These are phyloP conservation scores for Xylariomycetidae sp. DNA, from an alignment of 2,329 filamentous ascomycete species.

Conservation along the genomic window DNA sequence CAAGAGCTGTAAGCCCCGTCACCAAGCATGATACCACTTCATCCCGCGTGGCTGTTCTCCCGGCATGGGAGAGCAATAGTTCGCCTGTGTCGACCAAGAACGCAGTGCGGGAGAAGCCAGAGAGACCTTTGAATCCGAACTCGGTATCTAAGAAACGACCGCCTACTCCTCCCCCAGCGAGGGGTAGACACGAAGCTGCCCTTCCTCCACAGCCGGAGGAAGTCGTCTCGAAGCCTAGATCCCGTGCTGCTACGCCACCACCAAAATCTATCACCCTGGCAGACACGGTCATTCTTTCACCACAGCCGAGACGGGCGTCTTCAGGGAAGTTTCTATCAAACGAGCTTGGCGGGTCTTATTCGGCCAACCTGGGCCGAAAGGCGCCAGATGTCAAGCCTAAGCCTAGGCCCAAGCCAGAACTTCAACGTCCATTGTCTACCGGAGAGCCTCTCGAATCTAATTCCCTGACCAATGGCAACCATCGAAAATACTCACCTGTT, in stretches of 20 bases:
- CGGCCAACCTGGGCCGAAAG: constrained; percentile 3
- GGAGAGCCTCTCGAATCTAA: no score
- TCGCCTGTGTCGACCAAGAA: constrained; percentile 8
- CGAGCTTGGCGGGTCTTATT: constrained; percentile 5
- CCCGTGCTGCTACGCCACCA: constrained; percentile 18
- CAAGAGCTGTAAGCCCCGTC: constrained; percentile 24
- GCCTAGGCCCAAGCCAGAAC: no score
- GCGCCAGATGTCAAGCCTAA: constrained; percentile 11
- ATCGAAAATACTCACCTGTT: no score
- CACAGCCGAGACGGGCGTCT: constrained; percentile 19
- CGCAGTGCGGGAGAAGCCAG: constrained; percentile 2
- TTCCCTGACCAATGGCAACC: no score
- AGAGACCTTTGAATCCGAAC: no score
- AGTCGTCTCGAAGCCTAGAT: constrained; percentile 12
- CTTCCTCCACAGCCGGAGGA: constrained; percentile 3
- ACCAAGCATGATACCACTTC: constrained; percentile 18
- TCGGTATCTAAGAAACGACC: constrained; percentile 12
- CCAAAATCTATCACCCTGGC: constrained; percentile 13
- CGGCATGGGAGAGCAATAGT: constrained; percentile 16
- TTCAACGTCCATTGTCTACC: constrained; percentile 8
- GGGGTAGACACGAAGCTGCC: constrained; percentile 10
- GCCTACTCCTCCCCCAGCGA: constrained; percentile 21
- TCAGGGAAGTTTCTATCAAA: constrained; percentile 18
- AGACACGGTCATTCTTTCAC: constrained; percentile 21
- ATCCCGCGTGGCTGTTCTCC: constrained; percentile 14